Evolutionary conservation across 2,329 filamentous ascomycete genomes (phyloP).

Genomic region (Cladobotryum protrusum): DNA sequence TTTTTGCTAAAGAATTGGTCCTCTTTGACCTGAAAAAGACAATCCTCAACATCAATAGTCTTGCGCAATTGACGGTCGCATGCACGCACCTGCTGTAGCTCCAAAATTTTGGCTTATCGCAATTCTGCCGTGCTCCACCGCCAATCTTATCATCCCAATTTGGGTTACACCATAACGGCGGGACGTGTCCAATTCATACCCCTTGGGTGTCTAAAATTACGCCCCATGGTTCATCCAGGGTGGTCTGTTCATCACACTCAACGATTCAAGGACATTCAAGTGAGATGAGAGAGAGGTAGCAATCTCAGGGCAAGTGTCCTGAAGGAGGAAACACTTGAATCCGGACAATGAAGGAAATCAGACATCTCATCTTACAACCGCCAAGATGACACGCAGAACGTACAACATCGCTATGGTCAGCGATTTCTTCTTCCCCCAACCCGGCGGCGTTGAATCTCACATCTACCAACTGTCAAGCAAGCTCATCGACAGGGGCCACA

Average conservation of each 20-base stretch:
- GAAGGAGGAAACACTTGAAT: neutral
- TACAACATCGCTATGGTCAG: constrained; percentile 86
- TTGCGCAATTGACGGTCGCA: too few species aligned
- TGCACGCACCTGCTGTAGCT: neutral
- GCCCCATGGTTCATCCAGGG: too few species aligned
- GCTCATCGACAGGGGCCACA: constrained; percentile 94
- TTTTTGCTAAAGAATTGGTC: constrained; percentile 16
- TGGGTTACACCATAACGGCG: neutral
- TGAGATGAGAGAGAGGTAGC: neutral
- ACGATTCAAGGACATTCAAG: neutral
- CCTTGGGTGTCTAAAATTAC: too few species aligned
- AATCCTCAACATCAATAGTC: too few species aligned
- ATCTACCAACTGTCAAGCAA: constrained; percentile 97
- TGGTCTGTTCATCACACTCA: too few species aligned
- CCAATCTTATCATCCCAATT: constrained; percentile 25
- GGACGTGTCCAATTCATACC: neutral
- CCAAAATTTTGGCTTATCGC: constrained; percentile 35
- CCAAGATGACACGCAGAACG: constrained; percentile 47
- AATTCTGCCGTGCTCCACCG: constrained; percentile 33
- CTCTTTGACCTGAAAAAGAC: constrained; percentile 2
- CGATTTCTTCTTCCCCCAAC: constrained; percentile 99
- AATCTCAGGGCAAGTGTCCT: neutral
- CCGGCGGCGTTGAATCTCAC: constrained; percentile 93
- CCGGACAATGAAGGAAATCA: too few species aligned
- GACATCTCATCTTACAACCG: constrained; percentile 7